Percentiles rank a stretch among this genome's conserved stretches.
phyloP scores from a whole-genome alignment of 1,284 basidiomycete genomes.

The Rhodofomes roseus region DNA sequence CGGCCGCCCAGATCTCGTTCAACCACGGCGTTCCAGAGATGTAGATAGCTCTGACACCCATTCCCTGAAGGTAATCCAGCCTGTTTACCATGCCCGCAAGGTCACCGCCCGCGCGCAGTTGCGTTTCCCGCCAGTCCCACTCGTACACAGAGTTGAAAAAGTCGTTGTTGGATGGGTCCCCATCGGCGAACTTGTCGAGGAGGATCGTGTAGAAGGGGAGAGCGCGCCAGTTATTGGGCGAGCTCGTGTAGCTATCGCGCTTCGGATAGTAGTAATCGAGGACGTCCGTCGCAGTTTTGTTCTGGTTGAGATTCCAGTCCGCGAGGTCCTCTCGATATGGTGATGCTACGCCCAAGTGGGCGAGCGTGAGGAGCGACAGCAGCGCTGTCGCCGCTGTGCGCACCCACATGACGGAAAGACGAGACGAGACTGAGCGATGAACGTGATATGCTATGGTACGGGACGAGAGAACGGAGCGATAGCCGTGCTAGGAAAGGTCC shows the following conservation, averaged over 20 bases:
- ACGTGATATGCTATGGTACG: constrained; percentile 9
- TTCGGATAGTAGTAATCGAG: constrained; percentile 65
- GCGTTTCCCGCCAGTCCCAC: constrained; percentile 83
- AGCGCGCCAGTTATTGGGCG: constrained; percentile 84
- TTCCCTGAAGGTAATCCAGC: constrained; percentile 85
- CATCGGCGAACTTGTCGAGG: constrained; percentile 90
- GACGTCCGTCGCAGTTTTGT: constrained; percentile 68
- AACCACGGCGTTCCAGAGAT: constrained; percentile 88
- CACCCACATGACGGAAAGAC: constrained; percentile 28
- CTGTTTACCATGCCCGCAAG: constrained; percentile 69
- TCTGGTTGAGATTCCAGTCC: constrained; percentile 83
- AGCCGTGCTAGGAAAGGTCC: constrained; percentile 1
- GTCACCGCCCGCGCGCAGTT: constrained; percentile 85
- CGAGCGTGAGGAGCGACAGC: constrained; percentile 26
- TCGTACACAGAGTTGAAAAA: constrained; percentile 80
- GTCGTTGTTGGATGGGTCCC: constrained; percentile 87
- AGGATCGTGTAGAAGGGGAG: constrained; percentile 84
- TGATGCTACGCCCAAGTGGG: constrained; percentile 39
- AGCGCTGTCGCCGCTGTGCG: constrained; percentile 25
- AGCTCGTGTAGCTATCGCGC: constrained; percentile 68
- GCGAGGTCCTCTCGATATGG: constrained; percentile 76
- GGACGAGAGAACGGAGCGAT: neutral
- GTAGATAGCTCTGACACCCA: constrained; percentile 83
- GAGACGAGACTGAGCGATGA: neutral
- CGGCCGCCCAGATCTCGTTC: constrained; percentile 94